Base-by-base conservation (phyloP, 139 green algal species). In the Volvox africanus region DNA sequence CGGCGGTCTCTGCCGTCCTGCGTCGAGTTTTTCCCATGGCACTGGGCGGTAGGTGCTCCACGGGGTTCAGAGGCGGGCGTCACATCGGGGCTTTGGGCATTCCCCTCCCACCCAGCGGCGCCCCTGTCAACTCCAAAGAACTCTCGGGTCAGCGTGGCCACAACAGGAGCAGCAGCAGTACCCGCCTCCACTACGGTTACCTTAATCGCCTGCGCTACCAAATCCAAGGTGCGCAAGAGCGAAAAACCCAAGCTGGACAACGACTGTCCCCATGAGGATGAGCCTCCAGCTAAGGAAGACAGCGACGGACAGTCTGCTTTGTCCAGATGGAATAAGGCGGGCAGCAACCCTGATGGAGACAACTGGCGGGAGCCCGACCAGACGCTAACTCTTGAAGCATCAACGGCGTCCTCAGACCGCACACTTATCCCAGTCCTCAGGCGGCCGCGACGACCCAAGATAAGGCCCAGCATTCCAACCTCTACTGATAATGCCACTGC, bases 301-400 rank as follows among this genome's bases (percentile, higher is more conserved):
- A 30, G 65, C 3, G 65, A 16, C 65, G 65, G 65, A 24, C 21
- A 28, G 21, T 73, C 65, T 12, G 24, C 3, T 73, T 16, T 6
- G 65, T 73, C 24, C 2, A 12, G 65, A 28, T 24, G 24, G 21
- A 73, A 28, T 28, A 28, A 3, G 21, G 65, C 24, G 12, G 65
- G 9, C 24, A 28, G 65, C 65, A 73, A 30, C 65, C 26, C 26
- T 30, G 71, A 79, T 79, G 71, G 26, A 36, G 71, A 13, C 28
- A 30, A 18, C 71, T 79, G 71, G 75, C 80, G 80, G 80, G 80
- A 71, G 26, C 50, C 44, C 26, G 80, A 30, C 20, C 80, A 86
- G 37, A 86, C 80, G 12, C 44, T 86, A 16, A 28, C 3, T 55
- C 80, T 86, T 14, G 30, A 86, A 37, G 80, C 80, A 1, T 86